phyloP scores from a whole-genome alignment of 179 eudicot genomes.

The Actinidia chinensis region DNA sequence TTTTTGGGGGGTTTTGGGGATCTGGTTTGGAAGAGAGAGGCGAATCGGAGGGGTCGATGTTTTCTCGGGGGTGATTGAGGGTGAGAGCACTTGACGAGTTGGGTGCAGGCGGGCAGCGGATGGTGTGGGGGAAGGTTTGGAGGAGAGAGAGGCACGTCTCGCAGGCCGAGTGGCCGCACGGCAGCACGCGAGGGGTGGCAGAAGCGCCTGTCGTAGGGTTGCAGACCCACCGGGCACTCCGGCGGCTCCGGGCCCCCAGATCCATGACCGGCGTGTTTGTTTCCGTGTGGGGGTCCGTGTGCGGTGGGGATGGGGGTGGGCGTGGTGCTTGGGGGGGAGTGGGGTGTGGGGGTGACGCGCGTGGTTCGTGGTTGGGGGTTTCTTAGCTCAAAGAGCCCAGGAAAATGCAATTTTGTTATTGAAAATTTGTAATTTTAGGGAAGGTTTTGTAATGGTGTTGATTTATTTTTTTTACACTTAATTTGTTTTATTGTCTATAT shows the following conservation, averaged over 20 bases:
- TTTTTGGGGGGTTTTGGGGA: conserved; percentile 4
- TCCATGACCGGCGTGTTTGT: conserved; percentile 3
- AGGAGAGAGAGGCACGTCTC: conserved; percentile 57
- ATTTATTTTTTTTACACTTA: too few relatives aligned
- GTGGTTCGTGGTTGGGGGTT: background rate
- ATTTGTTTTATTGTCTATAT: too few relatives aligned
- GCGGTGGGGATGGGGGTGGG: too few relatives aligned
- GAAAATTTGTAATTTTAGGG: too few relatives aligned
- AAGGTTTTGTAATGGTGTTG: too few relatives aligned
- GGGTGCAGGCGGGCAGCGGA: conserved; percentile 75
- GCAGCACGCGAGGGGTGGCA: conserved; percentile 69
- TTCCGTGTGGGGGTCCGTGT: background rate
- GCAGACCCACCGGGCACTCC: conserved; percentile 87
- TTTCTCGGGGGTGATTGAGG: conserved; percentile 71
- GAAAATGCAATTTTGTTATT: too few relatives aligned
- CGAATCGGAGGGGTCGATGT: conserved; percentile 72
- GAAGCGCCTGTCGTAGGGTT: conserved; percentile 46
- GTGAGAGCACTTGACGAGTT: conserved; percentile 54
- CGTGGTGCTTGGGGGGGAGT: too few relatives aligned
- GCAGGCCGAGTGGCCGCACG: conserved; percentile 86
- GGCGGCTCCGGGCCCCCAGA: conserved; percentile 43
- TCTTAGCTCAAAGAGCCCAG: too few relatives aligned
- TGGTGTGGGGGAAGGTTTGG: conserved; percentile 48
- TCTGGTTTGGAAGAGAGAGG: conserved; percentile 34
- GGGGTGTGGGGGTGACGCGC: background rate